Conservation (phyloP, 2,329 filamentous ascomycete genomes). For the Pseudonectria buxi region DNA sequence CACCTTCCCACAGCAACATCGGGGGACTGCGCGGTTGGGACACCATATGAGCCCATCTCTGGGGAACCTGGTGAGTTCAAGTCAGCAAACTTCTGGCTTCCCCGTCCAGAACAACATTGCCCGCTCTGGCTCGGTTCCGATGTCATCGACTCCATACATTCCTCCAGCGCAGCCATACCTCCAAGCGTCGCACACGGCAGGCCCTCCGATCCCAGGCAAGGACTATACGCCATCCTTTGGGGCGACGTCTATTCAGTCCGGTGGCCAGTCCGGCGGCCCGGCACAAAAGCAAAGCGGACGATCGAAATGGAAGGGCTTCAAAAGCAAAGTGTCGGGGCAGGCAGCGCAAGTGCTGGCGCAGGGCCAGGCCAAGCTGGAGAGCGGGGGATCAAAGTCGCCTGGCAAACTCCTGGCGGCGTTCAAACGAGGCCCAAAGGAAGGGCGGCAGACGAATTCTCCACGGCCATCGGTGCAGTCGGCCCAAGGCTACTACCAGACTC, state of each 20-base stretch:
- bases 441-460: background rate
- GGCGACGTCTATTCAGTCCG: no score
- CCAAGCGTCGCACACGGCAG: no score
- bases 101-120: no score
- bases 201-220: no score
- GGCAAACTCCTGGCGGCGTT: constrained; percentile 27
- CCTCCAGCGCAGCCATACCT: no score
- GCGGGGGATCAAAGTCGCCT: constrained; percentile 13
- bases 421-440: constrained; percentile 25
- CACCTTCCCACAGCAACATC: constrained; percentile 6
- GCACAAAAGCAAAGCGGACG: constrained; percentile 15
- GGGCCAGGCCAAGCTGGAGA: constrained; percentile 13
- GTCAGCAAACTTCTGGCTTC: no score
- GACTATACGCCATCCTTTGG: no score
- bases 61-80: no score
- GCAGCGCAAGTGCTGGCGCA: constrained; percentile 13
- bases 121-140: no score
- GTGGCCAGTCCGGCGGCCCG: background rate
- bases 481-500: background rate
- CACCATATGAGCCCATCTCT: no score
- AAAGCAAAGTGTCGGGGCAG: constrained; percentile 27
- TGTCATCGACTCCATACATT: no score
- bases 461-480: background rate
- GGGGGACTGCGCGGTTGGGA: no score
- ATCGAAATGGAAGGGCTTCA: constrained; percentile 29